Base-by-base conservation (phyloP, 768 basidiomycete species). In the Dioszegia aurantiaca region DNA sequence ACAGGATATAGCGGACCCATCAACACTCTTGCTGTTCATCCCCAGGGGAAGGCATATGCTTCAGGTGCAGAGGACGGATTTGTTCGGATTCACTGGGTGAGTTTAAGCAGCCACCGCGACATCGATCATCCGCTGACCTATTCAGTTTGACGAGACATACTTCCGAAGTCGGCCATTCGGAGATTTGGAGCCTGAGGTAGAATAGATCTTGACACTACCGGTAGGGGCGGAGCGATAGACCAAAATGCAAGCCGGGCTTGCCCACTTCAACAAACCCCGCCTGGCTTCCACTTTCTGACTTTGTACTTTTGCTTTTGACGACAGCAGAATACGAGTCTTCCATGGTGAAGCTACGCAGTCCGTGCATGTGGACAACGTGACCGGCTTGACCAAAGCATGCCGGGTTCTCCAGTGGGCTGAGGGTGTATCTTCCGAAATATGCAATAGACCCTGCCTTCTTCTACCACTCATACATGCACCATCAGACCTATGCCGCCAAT, bases 11-110 rank as follows among this genome's bases (percentile, higher is more conserved):
- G 71, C 60, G 74, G 74, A 41, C 75, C 64, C 28, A 60, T 62
- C 24, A 69, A 58, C 68, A 98, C 92, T 3, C 87, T 99, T 61
- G 93, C 93, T 30, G 86, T 92, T 1, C 90, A 95, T 69, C 94
- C 95, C 12, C 81, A 83, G 43, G 92, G 93, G 19, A 88, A 84
- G 31, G 82, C 82, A 40, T 99, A 92, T 75, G 89, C 94, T 14
- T 93, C 91, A 0, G 95, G 95, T 47, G 87, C 91, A 73, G 95
- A 99, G 79, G 95, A 98, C 71, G 94, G 93, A 43, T 97, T 89
- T 61, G 73, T 77, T 48, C 58, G 77, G 37, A 68, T 77, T 24
- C 76, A 77, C 61, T 77, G 75, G 75, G 70, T 74, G 45, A 47
- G 70, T 70, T 16, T 3, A 37, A 10, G 9, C 16, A 11, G 14